A percentile compares a stretch with the other conserved stretches of the same genome.
Evolutionary conservation across 164 flowering plant genomes (phyloP).

Genomic region (Brasenia schreberi): DNA sequence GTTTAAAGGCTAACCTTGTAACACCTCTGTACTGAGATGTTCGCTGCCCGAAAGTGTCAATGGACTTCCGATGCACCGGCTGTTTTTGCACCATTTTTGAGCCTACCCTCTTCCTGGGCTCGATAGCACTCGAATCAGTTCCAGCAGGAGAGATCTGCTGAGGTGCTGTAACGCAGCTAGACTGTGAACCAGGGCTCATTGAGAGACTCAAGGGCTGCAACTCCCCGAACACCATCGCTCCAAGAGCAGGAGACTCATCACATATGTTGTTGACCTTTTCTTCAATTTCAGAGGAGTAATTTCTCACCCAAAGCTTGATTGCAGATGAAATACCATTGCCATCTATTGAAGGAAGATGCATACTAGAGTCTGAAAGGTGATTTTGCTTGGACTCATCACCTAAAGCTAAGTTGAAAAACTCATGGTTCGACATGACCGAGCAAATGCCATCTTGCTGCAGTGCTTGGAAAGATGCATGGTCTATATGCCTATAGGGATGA

Average conservation of each 20-base stretch:
- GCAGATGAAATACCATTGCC: constrained; percentile 20
- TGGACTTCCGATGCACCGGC: constrained; percentile 66
- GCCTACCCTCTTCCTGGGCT: constrained; percentile 49
- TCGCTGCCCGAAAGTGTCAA: constrained; percentile 82
- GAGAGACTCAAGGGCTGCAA: constrained; percentile 68
- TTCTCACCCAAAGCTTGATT: constrained; percentile 32
- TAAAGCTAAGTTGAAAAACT: constrained; percentile 3
- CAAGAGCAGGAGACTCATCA: constrained; percentile 14
- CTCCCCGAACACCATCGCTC: constrained; percentile 39
- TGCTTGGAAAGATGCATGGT: constrained; percentile 20
- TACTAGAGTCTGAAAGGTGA: constrained; percentile 19
- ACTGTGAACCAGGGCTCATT: constrained; percentile 84
- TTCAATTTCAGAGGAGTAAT: constrained; percentile 23
- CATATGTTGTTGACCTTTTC: constrained; percentile 11
- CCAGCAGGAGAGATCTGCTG: constrained; percentile 30
- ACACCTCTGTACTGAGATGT: constrained; percentile 87
- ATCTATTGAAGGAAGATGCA: constrained; percentile 22
- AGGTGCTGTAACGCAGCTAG: constrained; percentile 49
- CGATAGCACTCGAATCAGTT: constrained; percentile 15
- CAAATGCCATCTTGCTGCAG: constrained; percentile 9
- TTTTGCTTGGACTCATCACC: constrained; percentile 16
- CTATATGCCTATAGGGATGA: constrained; percentile 22
- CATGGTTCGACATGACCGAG: constrained; percentile 10
- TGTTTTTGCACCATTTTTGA: constrained; percentile 43
- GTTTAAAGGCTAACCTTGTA: constrained; percentile 33